Evolutionary conservation across 164 flowering plant genomes (phyloP).

Genomic region (Euptelea pleiosperma): DNA sequence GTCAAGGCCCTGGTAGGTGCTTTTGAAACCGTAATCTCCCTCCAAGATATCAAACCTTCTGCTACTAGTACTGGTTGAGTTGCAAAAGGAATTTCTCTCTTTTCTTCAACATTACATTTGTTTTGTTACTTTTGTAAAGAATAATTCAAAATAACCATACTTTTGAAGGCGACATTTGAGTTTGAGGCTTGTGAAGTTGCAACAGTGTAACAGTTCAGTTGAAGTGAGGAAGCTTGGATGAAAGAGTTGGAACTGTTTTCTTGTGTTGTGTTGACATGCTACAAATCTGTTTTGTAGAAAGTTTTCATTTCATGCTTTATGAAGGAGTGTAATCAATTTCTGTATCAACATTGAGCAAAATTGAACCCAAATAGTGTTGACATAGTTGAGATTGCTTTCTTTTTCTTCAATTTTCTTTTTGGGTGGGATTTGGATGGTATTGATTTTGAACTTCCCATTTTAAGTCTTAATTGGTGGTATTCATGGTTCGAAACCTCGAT

Average conservation of each 20-base stretch:
- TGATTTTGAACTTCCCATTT: no score
- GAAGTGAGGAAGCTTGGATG: slow-evolving; percentile 4
- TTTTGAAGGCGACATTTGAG: slow-evolving; percentile 5
- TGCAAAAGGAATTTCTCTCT: not conserved
- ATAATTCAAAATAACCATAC: slow-evolving; percentile 11
- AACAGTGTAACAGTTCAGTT: slow-evolving; percentile 2
- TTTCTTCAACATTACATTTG: slow-evolving; percentile 3
- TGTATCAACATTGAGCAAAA: no score
- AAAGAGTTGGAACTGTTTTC: slow-evolving; percentile 6
- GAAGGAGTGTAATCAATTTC: no score
- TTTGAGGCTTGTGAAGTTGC: slow-evolving; percentile 13
- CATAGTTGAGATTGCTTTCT: no score
- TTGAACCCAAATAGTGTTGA: no score
- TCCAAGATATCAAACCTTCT: slow-evolving; percentile 60
- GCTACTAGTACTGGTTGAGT: slow-evolving; percentile 24
- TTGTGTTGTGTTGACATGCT: no score
- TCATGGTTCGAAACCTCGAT: no score
- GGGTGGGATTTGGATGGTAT: no score
- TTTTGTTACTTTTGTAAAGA: slow-evolving; percentile 8
- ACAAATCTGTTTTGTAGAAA: no score
- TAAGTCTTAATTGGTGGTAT: no score
- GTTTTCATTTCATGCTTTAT: no score
- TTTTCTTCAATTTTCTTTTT: no score
- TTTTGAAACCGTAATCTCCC: slow-evolving; percentile 85
- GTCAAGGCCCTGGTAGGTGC: slow-evolving; percentile 96